phyloP scores from a whole-genome alignment of 208 protist species.

The Acanthamoeba castellanii region DNA sequence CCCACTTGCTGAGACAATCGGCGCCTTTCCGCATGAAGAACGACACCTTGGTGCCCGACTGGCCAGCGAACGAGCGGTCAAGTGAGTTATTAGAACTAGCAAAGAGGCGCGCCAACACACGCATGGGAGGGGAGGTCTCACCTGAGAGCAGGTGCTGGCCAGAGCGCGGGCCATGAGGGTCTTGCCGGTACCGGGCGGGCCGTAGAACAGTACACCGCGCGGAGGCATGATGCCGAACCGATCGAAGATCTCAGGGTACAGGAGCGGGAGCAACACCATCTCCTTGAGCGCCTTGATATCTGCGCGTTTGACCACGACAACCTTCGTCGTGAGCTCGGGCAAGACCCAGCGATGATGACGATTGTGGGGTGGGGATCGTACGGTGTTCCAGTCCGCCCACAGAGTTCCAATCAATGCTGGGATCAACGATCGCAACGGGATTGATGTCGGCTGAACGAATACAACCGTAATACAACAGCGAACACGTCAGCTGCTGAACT shows the following conservation, averaged over 20 bases:
- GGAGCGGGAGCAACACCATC: conserved; percentile 90
- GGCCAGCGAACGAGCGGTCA: conserved; percentile 15
- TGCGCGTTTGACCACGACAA: background rate
- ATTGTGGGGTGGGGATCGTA: background rate
- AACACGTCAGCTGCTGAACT: background rate
- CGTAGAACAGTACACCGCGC: conserved; percentile 87
- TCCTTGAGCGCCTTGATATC: conserved; percentile 88
- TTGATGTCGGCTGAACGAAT: conserved; percentile 60
- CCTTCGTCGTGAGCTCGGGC: background rate
- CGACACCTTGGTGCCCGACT: conserved; percentile 81
- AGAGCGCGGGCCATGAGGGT: conserved; percentile 89
- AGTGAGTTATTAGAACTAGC: background rate
- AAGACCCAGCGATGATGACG: background rate
- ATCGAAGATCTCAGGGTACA: conserved; percentile 90
- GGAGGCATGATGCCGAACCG: conserved; percentile 84
- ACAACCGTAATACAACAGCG: background rate
- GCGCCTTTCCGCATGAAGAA: conserved; percentile 96
- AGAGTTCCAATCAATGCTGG: conserved; percentile 76
- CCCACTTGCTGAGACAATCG: conserved; percentile 91
- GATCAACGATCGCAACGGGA: conserved; percentile 62
- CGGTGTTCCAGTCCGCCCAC: conserved; percentile 84
- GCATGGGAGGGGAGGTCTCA: background rate
- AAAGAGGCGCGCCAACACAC: background rate
- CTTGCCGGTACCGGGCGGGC: conserved; percentile 90
- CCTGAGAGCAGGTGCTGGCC: conserved; percentile 82